Percentiles rank a stretch among this genome's conserved stretches.
These are phyloP conservation scores for Asclepias syriaca DNA, from an alignment of 257 asterid species.

Conservation along the genomic window DNA sequence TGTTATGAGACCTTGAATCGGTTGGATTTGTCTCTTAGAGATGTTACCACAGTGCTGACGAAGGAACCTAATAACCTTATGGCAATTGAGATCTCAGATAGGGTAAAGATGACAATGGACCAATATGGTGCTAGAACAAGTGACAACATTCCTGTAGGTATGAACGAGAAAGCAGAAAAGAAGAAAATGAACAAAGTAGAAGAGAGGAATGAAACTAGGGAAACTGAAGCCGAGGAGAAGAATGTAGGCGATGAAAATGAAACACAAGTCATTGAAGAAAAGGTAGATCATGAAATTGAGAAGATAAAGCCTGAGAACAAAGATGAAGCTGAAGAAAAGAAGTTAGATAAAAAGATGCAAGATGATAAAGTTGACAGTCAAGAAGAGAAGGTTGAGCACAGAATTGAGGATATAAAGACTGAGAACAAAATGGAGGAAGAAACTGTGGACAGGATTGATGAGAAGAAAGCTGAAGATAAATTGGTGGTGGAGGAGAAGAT, in stretches of 20 bases:
- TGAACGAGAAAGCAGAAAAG: slow-evolving; percentile 34
- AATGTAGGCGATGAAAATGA: slow-evolving; percentile 9
- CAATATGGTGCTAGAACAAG: slow-evolving; percentile 29
- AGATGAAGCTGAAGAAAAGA: slow-evolving; percentile 11
- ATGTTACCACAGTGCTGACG: slow-evolving; percentile 52
- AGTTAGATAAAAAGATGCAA: slow-evolving; percentile 8
- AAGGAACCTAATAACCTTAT: slow-evolving; percentile 72
- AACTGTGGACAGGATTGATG: slow-evolving; percentile 19
- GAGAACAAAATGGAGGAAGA: slow-evolving; percentile 29
- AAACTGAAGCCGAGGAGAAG: slow-evolving; percentile 11
- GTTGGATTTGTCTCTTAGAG: slow-evolving; percentile 68
- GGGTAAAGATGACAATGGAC: slow-evolving; percentile 49
- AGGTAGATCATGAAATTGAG: slow-evolving; percentile 10
- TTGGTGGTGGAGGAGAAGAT: slow-evolving; percentile 59
- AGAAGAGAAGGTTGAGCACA: slow-evolving; percentile 19
- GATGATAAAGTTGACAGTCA: slow-evolving; percentile 1
- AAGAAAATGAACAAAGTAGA: slow-evolving; percentile 33
- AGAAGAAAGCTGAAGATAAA: slow-evolving; percentile 33
- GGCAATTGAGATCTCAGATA: slow-evolving; percentile 65
- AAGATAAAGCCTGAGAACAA: slow-evolving; percentile 24
- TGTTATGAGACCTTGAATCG: slow-evolving; percentile 79
- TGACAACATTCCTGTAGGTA: slow-evolving; percentile 31
- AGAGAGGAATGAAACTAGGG: slow-evolving; percentile 26
- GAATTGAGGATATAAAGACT: slow-evolving; percentile 19
- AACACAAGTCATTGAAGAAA: slow-evolving; percentile 13